Percentiles rank a stretch among this genome's conserved stretches.
phyloP scores from a whole-genome alignment of 2,329 filamentous ascomycete species.

The Alternaria alternata region DNA sequence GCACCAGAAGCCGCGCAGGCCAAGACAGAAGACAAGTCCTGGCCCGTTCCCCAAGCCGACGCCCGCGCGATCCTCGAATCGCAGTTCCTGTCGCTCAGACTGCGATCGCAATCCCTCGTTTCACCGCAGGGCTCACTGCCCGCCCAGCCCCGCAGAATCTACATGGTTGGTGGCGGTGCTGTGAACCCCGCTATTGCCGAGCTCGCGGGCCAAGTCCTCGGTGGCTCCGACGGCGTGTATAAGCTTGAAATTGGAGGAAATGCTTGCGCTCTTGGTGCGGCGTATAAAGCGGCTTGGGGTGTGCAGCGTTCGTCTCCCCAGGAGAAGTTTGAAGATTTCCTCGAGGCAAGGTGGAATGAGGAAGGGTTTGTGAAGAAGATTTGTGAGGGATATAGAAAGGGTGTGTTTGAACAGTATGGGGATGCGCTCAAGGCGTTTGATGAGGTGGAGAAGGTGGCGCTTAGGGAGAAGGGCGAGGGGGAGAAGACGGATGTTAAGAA shows the following conservation, averaged over 20 bases:
- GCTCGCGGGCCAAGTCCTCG: constrained; percentile 86
- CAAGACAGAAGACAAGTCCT: constrained; percentile 42
- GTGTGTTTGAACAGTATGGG: constrained; percentile 80
- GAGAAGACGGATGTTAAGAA: constrained; percentile 7
- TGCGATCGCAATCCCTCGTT: constrained; percentile 82
- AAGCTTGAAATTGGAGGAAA: constrained; percentile 94
- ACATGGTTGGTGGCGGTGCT: constrained; percentile 92
- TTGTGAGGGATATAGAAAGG: constrained; percentile 79
- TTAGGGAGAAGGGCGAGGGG: constrained; percentile 13
- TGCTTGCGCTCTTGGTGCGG: constrained; percentile 90
- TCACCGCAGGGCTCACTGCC: constrained; percentile 66
- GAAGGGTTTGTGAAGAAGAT: constrained; percentile 83
- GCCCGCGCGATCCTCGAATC: constrained; percentile 89
- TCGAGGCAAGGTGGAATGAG: constrained; percentile 85
- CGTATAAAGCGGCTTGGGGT: constrained; percentile 96
- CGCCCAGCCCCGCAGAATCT: constrained; percentile 85
- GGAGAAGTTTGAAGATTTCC: constrained; percentile 87
- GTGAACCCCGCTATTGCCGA: constrained; percentile 88
- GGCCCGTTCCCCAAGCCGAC: constrained; percentile 70
- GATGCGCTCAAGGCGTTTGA: constrained; percentile 75
- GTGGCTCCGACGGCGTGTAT: constrained; percentile 88
- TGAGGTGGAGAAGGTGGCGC: constrained; percentile 15
- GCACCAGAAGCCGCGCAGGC: constrained; percentile 57
- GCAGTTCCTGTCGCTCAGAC: constrained; percentile 89
- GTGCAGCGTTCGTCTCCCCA: constrained; percentile 67